These are phyloP conservation scores for Fusarium domesticum DNA, from an alignment of 2,329 filamentous ascomycete species.

Conservation along the genomic window DNA sequence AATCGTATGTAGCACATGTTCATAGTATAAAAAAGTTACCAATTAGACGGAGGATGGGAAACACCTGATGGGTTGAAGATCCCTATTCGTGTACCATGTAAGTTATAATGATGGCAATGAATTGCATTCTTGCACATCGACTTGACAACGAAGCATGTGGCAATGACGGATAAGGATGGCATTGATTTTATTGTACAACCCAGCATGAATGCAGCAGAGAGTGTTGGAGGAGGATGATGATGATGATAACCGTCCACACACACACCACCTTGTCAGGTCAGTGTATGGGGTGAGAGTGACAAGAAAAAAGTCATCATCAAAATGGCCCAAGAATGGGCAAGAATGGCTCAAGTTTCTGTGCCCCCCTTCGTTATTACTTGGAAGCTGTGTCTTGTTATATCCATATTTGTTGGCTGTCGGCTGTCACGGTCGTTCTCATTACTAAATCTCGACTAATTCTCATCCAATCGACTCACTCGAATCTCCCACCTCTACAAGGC, in stretches of 20 bases:
- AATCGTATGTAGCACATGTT: neutral
- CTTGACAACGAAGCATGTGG: no score
- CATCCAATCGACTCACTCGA: slow-evolving; percentile 36
- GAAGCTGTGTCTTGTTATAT: neutral
- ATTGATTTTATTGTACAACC: no score
- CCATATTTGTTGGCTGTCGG: slow-evolving; percentile 16
- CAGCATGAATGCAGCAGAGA: no score
- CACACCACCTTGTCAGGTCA: no score
- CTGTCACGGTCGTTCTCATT: slow-evolving; percentile 35
- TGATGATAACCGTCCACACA: no score
- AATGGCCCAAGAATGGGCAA: neutral
- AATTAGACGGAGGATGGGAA: neutral
- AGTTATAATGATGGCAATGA: no score
- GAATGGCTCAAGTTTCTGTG: neutral
- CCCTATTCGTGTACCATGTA: no score
- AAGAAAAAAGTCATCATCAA: neutral
- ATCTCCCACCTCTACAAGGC: no score
- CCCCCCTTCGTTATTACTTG: neutral
- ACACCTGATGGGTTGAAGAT: neutral
- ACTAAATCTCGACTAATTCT: slow-evolving; percentile 33
- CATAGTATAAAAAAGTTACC: neutral
- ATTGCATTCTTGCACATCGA: no score
- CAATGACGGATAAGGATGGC: no score
- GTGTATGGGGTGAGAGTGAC: no score
- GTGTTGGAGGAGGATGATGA: no score